These are phyloP conservation scores for Zymoseptoria pseudotritici DNA, from an alignment of 2,329 filamentous ascomycete genomes.

Conservation along the genomic window DNA sequence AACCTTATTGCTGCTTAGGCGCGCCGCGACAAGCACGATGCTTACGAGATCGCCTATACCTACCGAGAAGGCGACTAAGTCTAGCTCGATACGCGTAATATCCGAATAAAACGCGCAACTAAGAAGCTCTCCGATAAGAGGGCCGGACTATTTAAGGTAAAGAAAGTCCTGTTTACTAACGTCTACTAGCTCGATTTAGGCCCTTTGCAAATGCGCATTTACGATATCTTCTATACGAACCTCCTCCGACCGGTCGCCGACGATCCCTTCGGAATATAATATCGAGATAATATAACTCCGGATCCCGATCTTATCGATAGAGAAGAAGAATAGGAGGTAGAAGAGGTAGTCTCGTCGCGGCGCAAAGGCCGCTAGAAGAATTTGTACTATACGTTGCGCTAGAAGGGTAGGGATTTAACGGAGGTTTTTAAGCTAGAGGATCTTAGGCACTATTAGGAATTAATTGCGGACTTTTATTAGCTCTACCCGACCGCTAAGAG, in stretches of 20 bases:
- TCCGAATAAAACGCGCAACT: background rate
- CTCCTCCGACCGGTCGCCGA: background rate
- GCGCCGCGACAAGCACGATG: background rate
- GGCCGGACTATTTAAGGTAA: background rate
- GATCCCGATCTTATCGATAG: background rate
- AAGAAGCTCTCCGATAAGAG: background rate
- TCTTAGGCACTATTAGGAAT: background rate
- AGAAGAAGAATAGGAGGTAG: background rate
- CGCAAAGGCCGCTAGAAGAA: background rate
- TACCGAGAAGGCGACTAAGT: background rate
- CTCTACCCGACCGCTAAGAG: background rate
- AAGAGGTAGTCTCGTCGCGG: background rate
- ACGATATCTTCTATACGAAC: conserved; percentile 1
- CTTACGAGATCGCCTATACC: background rate
- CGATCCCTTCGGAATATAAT: background rate
- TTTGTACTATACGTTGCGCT: background rate
- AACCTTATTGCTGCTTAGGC: background rate
- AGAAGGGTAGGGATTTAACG: background rate
- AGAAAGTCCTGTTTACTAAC: background rate
- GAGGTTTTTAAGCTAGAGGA: background rate
- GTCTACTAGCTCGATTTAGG: background rate
- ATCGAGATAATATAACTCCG: background rate
- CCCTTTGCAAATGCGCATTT: background rate
- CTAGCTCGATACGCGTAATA: background rate
- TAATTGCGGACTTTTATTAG: background rate